A percentile compares a stretch with the other conserved stretches of the same genome.
phyloP scores from a whole-genome alignment of 2,329 filamentous ascomycete species.

The Diaporthe ampelina region DNA sequence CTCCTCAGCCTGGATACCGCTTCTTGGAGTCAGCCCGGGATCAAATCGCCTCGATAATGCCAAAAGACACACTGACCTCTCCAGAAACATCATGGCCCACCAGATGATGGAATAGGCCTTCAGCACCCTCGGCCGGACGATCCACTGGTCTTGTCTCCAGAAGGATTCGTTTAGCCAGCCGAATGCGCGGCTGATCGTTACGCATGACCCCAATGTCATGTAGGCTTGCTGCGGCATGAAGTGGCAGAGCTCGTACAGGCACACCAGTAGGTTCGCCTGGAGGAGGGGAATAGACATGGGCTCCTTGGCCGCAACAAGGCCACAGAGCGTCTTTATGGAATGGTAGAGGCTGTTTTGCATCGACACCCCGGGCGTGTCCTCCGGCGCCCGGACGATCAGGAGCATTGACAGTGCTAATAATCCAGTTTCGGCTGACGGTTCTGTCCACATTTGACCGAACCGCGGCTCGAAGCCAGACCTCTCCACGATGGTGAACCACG shows the following conservation, averaged over 20 bases:
- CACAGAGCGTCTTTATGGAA: slow-evolving; percentile 47
- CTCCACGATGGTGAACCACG: slow-evolving; percentile 50
- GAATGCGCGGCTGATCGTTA: slow-evolving; percentile 47
- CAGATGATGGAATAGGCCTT: slow-evolving; percentile 49
- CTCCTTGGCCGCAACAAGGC: slow-evolving; percentile 46
- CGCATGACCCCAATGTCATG: slow-evolving; percentile 47
- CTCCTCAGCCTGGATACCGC: slow-evolving; percentile 47
- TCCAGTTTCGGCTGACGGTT: slow-evolving; percentile 47
- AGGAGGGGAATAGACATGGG: slow-evolving; percentile 46
- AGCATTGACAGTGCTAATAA: slow-evolving; percentile 48
- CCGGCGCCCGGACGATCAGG: slow-evolving; percentile 45
- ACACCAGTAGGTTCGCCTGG: slow-evolving; percentile 49
- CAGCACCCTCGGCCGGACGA: slow-evolving; percentile 43
- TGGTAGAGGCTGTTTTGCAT: slow-evolving; percentile 47
- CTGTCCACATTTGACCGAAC: slow-evolving; percentile 46
- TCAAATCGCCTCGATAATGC: background rate
- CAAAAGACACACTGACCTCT: slow-evolving; percentile 45
- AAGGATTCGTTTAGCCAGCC: slow-evolving; percentile 47
- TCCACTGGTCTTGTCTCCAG: slow-evolving; percentile 46
- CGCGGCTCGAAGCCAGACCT: slow-evolving; percentile 44
- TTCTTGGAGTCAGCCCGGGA: slow-evolving; percentile 32
- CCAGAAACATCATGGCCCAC: slow-evolving; percentile 50
- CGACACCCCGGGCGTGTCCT: slow-evolving; percentile 41
- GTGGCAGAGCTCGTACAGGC: slow-evolving; percentile 49
- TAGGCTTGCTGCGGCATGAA: slow-evolving; percentile 50